Percentiles rank a stretch among this genome's conserved stretches.
Evolutionary conservation across 2,329 filamentous ascomycete species (phyloP).

Genomic region (Trichoderma sp.): DNA sequence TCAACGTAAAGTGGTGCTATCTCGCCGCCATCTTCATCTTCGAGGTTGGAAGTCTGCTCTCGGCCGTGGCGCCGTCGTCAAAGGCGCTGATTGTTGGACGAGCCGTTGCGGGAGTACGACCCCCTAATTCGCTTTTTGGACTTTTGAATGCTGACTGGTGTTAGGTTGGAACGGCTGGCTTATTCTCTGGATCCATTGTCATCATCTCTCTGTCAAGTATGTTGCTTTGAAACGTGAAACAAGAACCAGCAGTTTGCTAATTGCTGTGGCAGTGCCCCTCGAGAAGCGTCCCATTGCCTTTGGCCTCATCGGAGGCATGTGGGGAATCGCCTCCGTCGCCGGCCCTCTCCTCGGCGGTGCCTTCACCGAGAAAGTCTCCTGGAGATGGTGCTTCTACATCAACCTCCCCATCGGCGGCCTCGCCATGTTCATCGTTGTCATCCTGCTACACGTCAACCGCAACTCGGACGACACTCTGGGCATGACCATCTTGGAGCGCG

Average conservation of each 20-base stretch:
- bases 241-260: background rate
- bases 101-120: constrained; percentile 49
- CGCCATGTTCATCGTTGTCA: constrained; percentile 50
- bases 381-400: constrained; percentile 56
- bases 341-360: constrained; percentile 54
- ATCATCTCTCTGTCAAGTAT: constrained; percentile 48
- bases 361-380: constrained; percentile 52
- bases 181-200: constrained; percentile 53
- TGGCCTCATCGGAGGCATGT: constrained; percentile 57
- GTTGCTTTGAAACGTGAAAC: background rate
- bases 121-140: background rate
- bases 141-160: constrained; percentile 1
- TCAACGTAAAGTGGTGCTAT: constrained; percentile 51
- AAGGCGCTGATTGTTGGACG: constrained; percentile 54
- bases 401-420: constrained; percentile 52
- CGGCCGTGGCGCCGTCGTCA: constrained; percentile 48
- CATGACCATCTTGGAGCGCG: constrained; percentile 39
- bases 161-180: constrained; percentile 51
- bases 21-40: constrained; percentile 47
- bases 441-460: constrained; percentile 48
- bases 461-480: constrained; percentile 38
- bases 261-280: constrained; percentile 47
- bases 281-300: constrained; percentile 56
- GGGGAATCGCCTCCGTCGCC: constrained; percentile 55
- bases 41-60: constrained; percentile 48